Percentiles rank a stretch among this genome's conserved stretches.
phyloP scores from a whole-genome alignment of 495 filamentous ascomycete genomes.

The Penicillium lagena region DNA sequence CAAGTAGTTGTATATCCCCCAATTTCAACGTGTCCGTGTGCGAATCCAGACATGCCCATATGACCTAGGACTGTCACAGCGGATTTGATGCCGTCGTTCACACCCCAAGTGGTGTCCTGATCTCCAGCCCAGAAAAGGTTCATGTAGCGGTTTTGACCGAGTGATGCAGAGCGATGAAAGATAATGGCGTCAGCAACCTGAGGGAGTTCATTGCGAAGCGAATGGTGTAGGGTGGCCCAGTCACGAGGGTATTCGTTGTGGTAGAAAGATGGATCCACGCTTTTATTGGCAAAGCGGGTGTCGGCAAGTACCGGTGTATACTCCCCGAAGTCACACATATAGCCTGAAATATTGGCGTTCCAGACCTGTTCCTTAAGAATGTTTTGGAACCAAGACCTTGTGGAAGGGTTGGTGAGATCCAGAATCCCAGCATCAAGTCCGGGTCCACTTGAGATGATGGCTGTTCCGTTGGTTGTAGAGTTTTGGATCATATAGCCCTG shows the following conservation, averaged over 20 bases:
- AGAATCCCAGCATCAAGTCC: constrained; percentile 19
- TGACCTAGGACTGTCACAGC: constrained; percentile 18
- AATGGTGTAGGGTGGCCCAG: constrained; percentile 18
- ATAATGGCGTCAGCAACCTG: constrained; percentile 13
- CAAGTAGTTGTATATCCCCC: constrained; percentile 20
- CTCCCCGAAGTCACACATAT: constrained; percentile 21
- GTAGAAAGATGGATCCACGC: constrained; percentile 13
- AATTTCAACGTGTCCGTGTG: constrained; percentile 17
- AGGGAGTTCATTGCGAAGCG: constrained; percentile 10
- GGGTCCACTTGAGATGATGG: constrained; percentile 17
- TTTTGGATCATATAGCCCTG: constrained; percentile 17
- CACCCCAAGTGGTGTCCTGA: constrained; percentile 17
- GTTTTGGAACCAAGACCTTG: constrained; percentile 14
- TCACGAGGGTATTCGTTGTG: constrained; percentile 19
- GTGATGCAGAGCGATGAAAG: constrained; percentile 15
- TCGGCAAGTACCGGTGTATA: constrained; percentile 14
- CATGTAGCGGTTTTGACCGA: constrained; percentile 16
- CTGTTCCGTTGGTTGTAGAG: constrained; percentile 13
- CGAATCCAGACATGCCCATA: constrained; percentile 20
- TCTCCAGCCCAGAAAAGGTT: constrained; percentile 22
- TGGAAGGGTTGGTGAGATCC: constrained; percentile 15
- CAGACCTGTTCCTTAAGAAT: constrained; percentile 15
- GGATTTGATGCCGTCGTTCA: constrained; percentile 22
- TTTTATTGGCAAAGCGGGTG: constrained; percentile 16
- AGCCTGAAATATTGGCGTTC: constrained; percentile 18